Conservation (phyloP, 352 stramenopile genomes). For the Albugo candida region DNA sequence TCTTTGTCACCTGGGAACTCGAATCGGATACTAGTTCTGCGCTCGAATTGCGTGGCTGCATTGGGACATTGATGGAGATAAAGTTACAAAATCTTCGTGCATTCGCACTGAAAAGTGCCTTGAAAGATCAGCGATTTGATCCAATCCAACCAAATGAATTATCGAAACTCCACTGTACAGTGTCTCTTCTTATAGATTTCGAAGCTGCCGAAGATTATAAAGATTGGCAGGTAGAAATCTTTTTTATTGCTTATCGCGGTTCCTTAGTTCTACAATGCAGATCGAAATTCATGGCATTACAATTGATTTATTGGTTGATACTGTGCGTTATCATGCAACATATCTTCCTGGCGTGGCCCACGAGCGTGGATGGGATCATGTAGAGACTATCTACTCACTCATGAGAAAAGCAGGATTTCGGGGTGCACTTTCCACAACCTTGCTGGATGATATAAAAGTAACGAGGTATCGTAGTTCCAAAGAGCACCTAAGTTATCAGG, state of each 20-base stretch:
- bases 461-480: constrained; percentile 69
- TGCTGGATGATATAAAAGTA: constrained; percentile 46
- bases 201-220: constrained; percentile 50
- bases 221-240: constrained; percentile 42
- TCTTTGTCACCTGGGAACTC: constrained; percentile 77
- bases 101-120: constrained; percentile 67
- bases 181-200: constrained; percentile 70
- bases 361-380: constrained; percentile 52
- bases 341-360: constrained; percentile 58
- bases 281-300: constrained; percentile 61
- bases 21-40: constrained; percentile 14
- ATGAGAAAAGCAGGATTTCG: constrained; percentile 62
- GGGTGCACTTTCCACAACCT: constrained; percentile 22
- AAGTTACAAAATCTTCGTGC: constrained; percentile 42
- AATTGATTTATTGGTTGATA: constrained; percentile 45
- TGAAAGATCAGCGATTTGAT: constrained; percentile 57
- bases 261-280: constrained; percentile 6
- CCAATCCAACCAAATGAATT: constrained; percentile 50
- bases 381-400: constrained; percentile 56
- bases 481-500: constrained; percentile 60
- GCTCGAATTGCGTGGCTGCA: constrained; percentile 39
- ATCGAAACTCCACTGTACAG: constrained; percentile 41
- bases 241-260: too few species aligned
- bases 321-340: constrained; percentile 39
- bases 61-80: constrained; percentile 52